Base-by-base conservation (phyloP, 495 filamentous ascomycete species). In the Polyplosphaeria fusca region DNA sequence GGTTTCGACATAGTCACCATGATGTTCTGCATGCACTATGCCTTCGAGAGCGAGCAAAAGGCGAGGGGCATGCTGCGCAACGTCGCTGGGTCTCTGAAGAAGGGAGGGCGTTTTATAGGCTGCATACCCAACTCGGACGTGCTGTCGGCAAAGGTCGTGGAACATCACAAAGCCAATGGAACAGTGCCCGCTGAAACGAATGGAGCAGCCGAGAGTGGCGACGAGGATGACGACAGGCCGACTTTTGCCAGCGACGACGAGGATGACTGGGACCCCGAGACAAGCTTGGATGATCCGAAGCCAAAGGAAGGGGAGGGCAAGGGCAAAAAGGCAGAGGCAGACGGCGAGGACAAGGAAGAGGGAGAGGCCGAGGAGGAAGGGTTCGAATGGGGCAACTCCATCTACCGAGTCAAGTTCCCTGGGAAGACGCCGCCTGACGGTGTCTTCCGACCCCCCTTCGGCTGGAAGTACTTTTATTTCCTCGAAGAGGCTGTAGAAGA, bases 11-110 rank as follows among this genome's bases (percentile, higher is more conserved):
- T 97, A 12, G 92, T 98, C 43, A 87, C 86, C 52, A 95, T 94
- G 80, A 98, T 98, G 93, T 98, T 98, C 65, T 91, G 90, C 67
- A 95, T 98, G 83, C 93, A 98, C 73, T 98, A 98, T 67, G 91
- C 94, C 0, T 98, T 96, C 63, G 94, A 98, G 71, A 88, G 76
- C 53, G 70, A 97, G 70, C 79, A 78, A 4, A 94, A 95, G 69
- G 85, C 91, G 11, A 81, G 91, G 19, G 85, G 83, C 49, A 97
- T 98, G 93, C 79, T 98, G 46, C 80, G 82, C 68, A 98, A 98
- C 68, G 93, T 98, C 12, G 83, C 93, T 1, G 86, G 90, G 3
- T 79, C 84, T 23, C 71, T 98, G 64, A 94, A 89, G 70, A 96
- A 96, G 67, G 93, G 93, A 18, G 93, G 93, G 7, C 83, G 89